A percentile compares a stretch with the other conserved stretches of the same genome.
phyloP scores from a whole-genome alignment of 805 yeast species.

The Yamadazyma tumulicola region DNA sequence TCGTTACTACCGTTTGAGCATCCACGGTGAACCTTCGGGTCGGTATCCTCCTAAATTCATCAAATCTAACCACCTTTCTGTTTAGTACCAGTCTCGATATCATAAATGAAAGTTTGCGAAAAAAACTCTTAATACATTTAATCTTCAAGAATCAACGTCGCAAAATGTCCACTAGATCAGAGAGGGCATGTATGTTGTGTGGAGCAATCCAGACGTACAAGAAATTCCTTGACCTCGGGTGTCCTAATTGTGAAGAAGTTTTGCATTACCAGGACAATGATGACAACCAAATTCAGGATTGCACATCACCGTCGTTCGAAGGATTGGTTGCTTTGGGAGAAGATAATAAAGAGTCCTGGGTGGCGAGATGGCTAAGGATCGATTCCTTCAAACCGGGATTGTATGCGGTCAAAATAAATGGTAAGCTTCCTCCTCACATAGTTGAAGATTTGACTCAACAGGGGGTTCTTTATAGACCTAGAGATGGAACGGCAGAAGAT shows the following conservation, averaged over 20 bases:
- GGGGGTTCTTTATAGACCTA: constrained; percentile 84
- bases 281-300: constrained; percentile 79
- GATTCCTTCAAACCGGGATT: constrained; percentile 86
- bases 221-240: constrained; percentile 75
- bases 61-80: not conserved
- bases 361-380: constrained; percentile 91
- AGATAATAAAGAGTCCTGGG: constrained; percentile 82
- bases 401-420: constrained; percentile 91
- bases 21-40: constrained; percentile 22
- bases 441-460: constrained; percentile 67
- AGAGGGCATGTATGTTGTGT: constrained; percentile 96
- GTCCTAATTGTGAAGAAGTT: constrained; percentile 94
- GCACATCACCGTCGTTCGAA: constrained; percentile 95
- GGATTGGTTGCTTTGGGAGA: constrained; percentile 90
- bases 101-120: not conserved
- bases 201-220: constrained; percentile 83
- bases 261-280: constrained; percentile 75
- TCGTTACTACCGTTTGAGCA: constrained; percentile 26
- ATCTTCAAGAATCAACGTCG: not conserved
- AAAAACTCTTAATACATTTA: not conserved
- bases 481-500: constrained; percentile 86
- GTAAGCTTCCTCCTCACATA: constrained; percentile 85
- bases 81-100: not conserved
- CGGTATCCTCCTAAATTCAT: not conserved
- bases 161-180: constrained; percentile 56